phyloP scores from a whole-genome alignment of 768 basidiomycete species.

The Podaxis pistillaris region DNA sequence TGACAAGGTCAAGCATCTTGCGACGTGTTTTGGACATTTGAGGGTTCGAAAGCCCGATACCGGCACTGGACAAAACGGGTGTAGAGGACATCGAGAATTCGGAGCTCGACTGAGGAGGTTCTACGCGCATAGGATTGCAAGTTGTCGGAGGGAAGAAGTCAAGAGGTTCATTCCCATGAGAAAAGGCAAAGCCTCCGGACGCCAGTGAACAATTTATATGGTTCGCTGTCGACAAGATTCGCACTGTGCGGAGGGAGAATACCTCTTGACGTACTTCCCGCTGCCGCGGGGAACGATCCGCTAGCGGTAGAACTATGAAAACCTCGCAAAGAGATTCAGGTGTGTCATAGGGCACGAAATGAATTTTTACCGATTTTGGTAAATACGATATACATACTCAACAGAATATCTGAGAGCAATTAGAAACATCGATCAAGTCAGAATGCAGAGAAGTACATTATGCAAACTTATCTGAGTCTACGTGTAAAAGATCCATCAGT shows the following conservation, averaged over 20 bases:
- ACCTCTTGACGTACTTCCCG: not conserved
- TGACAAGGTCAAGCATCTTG: slow-evolving; percentile 49
- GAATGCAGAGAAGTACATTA: not conserved
- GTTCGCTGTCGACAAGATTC: not conserved
- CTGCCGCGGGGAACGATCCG: not conserved
- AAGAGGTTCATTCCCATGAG: not conserved
- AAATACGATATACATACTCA: not conserved
- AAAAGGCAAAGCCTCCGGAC: not conserved
- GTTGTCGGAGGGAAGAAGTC: not conserved
- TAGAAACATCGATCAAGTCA: not conserved
- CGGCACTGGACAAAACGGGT: slow-evolving; percentile 1
- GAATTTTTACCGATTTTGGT: too few species aligned
- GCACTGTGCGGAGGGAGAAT: not conserved
- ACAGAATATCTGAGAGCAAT: not conserved
- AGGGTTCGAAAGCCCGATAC: slow-evolving; percentile 47
- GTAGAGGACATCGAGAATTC: not conserved
- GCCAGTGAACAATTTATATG: not conserved
- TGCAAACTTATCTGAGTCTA: slow-evolving; percentile 26
- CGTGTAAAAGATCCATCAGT: slow-evolving; percentile 53
- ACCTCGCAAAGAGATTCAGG: too few species aligned
- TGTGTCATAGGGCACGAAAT: too few species aligned
- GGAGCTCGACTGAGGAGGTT: not conserved
- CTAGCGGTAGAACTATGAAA: not conserved
- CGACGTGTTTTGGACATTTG: slow-evolving; percentile 34
- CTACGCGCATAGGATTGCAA: not conserved